Evolutionary conservation across 2,329 filamentous ascomycete species (phyloP).

Genomic region (Venturia oleaginea): DNA sequence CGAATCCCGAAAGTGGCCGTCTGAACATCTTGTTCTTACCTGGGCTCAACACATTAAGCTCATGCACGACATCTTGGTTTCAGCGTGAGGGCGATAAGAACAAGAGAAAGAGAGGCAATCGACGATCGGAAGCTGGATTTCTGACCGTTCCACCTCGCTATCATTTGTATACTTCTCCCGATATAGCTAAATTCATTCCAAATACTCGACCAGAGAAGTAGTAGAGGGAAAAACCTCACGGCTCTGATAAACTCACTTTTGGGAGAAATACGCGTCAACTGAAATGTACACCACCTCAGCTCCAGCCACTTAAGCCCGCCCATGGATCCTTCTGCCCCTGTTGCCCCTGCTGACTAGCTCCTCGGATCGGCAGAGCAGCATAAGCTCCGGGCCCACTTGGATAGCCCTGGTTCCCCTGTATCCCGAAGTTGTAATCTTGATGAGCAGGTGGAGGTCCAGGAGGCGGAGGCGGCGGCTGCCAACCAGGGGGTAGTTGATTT

Average conservation of each 20-base stretch:
- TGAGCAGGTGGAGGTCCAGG: constrained; percentile 51
- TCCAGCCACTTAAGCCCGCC: constrained; percentile 13
- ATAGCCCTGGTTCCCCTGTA: constrained; percentile 27
- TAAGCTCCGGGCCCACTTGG: constrained; percentile 47
- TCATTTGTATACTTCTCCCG: not conserved
- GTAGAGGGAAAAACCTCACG: not conserved
- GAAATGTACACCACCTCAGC: not conserved
- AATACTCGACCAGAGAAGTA: not conserved
- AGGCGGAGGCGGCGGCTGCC: constrained; percentile 58
- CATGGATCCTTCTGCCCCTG: constrained; percentile 12
- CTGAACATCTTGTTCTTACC: too few species aligned
- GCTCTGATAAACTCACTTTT: not conserved
- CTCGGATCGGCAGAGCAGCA: constrained; percentile 38
- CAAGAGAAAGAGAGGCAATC: not conserved
- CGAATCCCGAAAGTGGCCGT: too few species aligned
- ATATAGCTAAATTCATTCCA: not conserved
- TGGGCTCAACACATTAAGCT: too few species aligned
- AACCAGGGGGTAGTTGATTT: constrained; percentile 48
- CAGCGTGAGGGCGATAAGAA: not conserved
- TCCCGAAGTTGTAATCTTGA: constrained; percentile 39
- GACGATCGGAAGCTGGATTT: not conserved
- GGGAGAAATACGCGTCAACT: not conserved
- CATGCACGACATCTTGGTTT: not conserved
- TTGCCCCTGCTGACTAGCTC: constrained; percentile 2
- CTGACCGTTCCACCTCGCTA: not conserved